Base-by-base conservation (phyloP, 495 filamentous ascomycete species). In the Chaetomium tenue region DNA sequence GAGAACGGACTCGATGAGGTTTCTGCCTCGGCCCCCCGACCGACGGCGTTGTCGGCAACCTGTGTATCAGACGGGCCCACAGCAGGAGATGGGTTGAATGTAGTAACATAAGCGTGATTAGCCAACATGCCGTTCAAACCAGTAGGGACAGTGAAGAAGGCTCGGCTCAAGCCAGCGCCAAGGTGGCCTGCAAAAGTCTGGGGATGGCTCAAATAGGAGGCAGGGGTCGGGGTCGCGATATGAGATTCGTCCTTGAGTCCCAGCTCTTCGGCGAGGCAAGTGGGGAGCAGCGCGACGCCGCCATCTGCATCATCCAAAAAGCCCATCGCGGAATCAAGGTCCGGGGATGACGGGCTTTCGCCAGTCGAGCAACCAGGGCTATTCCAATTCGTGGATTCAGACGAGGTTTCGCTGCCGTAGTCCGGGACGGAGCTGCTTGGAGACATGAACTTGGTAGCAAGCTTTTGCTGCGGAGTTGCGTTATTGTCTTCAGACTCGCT, bases 341-440 rank as follows among this genome's bases (percentile, higher is more conserved):
- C 63, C 1, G 63, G 63, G 8, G 54, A 58, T n/a, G 54, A 50
- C 0, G 47, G 26, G 23, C 26, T 51, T 3, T 58, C 63, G 47
- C 52, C 63, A 2, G 44, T 48, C 5, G 60, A 66, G 33, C n/a
- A 60, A 3, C 54, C 11, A 3, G 67, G 67, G 39, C 61, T 66
- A 64, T 26, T 46, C 60, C 64, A 70, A 13, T 63, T 55, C 5
- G 33, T 28, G 1, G 67, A 64, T 7, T 60, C 60, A 0, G 25
- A 37, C 16, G 66, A 66, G 3, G 69, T 71, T 37, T 67, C 66
- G 37, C 66, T 67, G 13, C 64, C 66, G 26, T 65, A 58, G 16
- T 42, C 52, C 7, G 69, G 66, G 23, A 58, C 61, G 11, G 58
- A 63, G 15, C 16, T 53, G 13, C 18, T 7, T 1, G 68, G 26